These are phyloP conservation scores for Miamiensis avidus DNA, from an alignment of 169 alveolate species.

Conservation along the genomic window DNA sequence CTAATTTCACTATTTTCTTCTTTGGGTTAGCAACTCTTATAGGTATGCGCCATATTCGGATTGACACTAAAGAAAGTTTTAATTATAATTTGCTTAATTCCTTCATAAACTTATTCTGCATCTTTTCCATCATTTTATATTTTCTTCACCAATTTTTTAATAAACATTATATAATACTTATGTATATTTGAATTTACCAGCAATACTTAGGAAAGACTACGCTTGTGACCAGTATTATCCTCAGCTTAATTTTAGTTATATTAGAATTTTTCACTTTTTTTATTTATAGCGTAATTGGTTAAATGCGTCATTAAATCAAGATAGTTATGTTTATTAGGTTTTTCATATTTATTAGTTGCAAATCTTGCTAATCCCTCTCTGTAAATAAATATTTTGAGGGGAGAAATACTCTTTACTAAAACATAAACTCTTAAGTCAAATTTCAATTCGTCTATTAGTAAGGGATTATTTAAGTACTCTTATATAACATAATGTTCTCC, in stretches of 20 bases:
- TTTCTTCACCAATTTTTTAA: conserved; percentile 42
- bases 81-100: conserved; percentile 75
- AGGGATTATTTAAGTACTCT: conserved; percentile 55
- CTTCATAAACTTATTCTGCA: conserved; percentile 57
- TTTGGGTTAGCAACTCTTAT: conserved; percentile 82
- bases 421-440: conserved; percentile 70
- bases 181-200: conserved; percentile 45
- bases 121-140: conserved; percentile 69
- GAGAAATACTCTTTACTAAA: conserved; percentile 55
- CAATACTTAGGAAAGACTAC: conserved; percentile 46
- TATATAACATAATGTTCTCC: conserved; percentile 55
- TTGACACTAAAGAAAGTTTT: conserved; percentile 84
- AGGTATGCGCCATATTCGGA: conserved; percentile 84
- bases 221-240: conserved; percentile 61
- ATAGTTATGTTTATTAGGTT: conserved; percentile 47
- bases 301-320: conserved; percentile 63
- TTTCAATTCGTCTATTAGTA: conserved; percentile 57
- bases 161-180: conserved; percentile 7
- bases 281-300: conserved; percentile 69
- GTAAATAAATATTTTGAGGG: conserved; percentile 50
- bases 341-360: conserved; percentile 58
- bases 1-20: conserved; percentile 83
- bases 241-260: conserved; percentile 42
- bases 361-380: conserved; percentile 72
- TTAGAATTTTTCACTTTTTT: conserved; percentile 53